phyloP scores from a whole-genome alignment of 306 rosid species.

The Coriaria nepalensis region DNA sequence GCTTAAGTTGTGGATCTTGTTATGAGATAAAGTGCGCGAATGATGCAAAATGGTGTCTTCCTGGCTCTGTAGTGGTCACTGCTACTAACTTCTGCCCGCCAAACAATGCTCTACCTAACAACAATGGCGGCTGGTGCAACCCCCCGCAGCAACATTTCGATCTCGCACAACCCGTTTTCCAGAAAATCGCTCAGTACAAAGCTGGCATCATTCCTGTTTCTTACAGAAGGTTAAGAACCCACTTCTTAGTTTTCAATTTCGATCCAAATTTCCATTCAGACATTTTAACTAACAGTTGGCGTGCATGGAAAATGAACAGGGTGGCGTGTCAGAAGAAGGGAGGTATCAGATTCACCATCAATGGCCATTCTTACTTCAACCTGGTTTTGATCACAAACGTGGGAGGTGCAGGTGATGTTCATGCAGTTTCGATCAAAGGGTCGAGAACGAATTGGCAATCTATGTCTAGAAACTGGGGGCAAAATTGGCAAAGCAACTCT shows the following conservation, averaged over 20 bases:
- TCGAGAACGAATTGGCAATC: conserved; percentile 56
- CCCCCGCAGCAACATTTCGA: conserved; percentile 77
- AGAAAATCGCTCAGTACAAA: conserved; percentile 42
- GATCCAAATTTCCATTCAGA: no score
- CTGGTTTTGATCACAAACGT: conserved; percentile 63
- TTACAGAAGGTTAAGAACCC: conserved; percentile 33
- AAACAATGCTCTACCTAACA: conserved; percentile 52
- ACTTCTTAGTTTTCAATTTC: no score
- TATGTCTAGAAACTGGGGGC: conserved; percentile 83
- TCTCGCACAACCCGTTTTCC: conserved; percentile 62
- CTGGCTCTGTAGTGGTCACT: conserved; percentile 41
- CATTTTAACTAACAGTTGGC: no score
- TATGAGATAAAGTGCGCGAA: conserved; percentile 49
- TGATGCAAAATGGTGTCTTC: conserved; percentile 53
- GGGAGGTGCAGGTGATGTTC: conserved; percentile 74
- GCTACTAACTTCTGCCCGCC: conserved; percentile 81
- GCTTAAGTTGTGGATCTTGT: conserved; percentile 67
- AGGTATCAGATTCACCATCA: conserved; percentile 74
- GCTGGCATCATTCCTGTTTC: conserved; percentile 70
- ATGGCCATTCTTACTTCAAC: conserved; percentile 67
- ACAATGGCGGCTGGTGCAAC: conserved; percentile 81
- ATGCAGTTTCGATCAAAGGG: conserved; percentile 58
- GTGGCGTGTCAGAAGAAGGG: conserved; percentile 58
- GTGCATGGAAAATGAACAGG: conserved; percentile 18
- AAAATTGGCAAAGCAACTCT: conserved; percentile 73